Conservation (phyloP, 192 early-diverging fungal genomes). For the Haplosporangium gracile region DNA sequence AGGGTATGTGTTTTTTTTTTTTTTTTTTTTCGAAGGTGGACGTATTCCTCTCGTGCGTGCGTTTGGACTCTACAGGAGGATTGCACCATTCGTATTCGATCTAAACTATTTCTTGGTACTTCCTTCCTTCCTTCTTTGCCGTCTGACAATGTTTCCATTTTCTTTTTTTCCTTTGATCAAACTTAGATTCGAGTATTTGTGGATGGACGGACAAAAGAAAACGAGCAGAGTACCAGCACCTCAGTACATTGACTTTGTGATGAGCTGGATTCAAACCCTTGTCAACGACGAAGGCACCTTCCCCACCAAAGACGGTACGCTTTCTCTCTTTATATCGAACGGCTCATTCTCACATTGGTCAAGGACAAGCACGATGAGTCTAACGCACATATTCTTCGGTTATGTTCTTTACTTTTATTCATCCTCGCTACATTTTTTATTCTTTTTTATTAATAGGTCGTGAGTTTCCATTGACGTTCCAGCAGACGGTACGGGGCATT, state of each 20-base stretch:
- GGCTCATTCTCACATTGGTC: not conserved
- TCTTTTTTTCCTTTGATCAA: not conserved
- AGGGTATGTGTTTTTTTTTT: constrained; percentile 27
- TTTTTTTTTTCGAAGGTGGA: not conserved
- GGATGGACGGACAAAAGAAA: constrained; percentile 90
- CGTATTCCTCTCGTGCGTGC: not conserved
- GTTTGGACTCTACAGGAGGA: not conserved
- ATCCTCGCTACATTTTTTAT: not conserved
- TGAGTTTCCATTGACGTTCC: constrained; percentile 91
- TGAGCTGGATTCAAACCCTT: constrained; percentile 87
- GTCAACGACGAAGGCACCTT: constrained; percentile 93
- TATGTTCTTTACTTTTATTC: not conserved
- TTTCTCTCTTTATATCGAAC: not conserved
- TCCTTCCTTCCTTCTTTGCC: not conserved
- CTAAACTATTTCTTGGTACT: not conserved
- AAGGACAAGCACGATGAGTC: not conserved
- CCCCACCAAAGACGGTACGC: constrained; percentile 89
- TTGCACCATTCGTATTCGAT: not conserved
- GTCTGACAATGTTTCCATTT: constrained; percentile 1
- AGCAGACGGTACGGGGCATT: constrained; percentile 74
- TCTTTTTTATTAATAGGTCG: constrained; percentile 60
- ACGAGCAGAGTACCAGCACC: constrained; percentile 87
- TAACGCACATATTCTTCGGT: not conserved
- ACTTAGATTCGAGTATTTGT: constrained; percentile 84
- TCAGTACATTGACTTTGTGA: constrained; percentile 95